phyloP scores from a whole-genome alignment of 2,329 filamentous ascomycete genomes.

The Sphaceloma murrayae region DNA sequence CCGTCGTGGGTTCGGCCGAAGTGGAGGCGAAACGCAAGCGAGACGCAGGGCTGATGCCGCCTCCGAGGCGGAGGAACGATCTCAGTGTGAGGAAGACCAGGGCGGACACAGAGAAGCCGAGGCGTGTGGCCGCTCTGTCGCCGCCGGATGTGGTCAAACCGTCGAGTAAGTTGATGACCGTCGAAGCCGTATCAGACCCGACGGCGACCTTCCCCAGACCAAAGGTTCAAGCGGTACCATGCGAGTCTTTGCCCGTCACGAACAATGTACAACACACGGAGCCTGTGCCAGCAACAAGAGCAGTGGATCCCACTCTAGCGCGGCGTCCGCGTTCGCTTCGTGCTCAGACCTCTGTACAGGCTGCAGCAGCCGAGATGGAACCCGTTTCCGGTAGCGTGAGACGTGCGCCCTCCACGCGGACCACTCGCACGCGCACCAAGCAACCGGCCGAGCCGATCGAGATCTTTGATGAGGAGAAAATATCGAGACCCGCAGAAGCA shows the following conservation, averaged over 20 bases:
- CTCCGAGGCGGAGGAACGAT: constrained; percentile 19
- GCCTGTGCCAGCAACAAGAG: constrained; percentile 20
- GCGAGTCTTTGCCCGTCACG: too few relatives aligned
- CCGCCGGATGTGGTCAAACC: constrained; percentile 19
- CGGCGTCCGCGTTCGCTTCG: constrained; percentile 26
- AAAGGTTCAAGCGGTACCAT: too few relatives aligned
- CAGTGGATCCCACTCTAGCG: constrained; percentile 30
- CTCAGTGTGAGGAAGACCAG: constrained; percentile 15
- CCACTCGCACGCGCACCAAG: constrained; percentile 14
- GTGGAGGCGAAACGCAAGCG: constrained; percentile 20
- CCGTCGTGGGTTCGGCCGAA: neutral
- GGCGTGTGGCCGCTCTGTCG: constrained; percentile 20
- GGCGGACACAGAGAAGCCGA: constrained; percentile 20
- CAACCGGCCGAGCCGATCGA: constrained; percentile 27
- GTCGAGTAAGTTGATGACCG: constrained; percentile 18
- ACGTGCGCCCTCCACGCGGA: constrained; percentile 1
- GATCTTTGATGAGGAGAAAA: constrained; percentile 28
- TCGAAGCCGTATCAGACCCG: neutral
- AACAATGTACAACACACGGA: constrained; percentile 5
- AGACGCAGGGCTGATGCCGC: constrained; percentile 29
- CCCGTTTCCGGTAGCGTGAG: neutral
- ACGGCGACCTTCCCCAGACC: too few relatives aligned
- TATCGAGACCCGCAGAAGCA: constrained; percentile 10
- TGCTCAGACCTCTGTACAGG: constrained; percentile 8
- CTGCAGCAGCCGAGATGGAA: neutral